Evolutionary conservation across 768 basidiomycete species (phyloP), one percentile per base, ranked within the genome.

Genomic region (Calocybe gangraenosa): DNA sequence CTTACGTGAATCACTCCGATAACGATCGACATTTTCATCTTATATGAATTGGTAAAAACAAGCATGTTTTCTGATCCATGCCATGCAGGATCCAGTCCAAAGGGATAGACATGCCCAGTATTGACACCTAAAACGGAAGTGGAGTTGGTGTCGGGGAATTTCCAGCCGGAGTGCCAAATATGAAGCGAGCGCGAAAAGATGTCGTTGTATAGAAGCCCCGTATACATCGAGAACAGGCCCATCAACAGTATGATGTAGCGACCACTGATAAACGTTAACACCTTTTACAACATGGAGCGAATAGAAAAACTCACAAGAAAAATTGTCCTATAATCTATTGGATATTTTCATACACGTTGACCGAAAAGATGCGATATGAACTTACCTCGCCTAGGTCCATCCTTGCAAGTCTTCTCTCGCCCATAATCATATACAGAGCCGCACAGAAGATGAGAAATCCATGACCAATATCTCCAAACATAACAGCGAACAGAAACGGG

Each of bases 401-500:
- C 59, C 83, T 88, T 3, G 76, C 82, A 59, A 92, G 74, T 58
- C 78, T 83, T 65, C 76, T 81, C 68, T 99, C 96, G n/a, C 77
- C 71, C 44, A 86, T 44, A 60, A 97, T 92, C 90, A 98, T 92
- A 47, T 78, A 82, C 1, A 84, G 46, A 2, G 91, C 95, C 14
- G 84, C 80, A 33, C 76, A 58, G 51, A 87, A 75, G 56, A 90
- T 87, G 58, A 98, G 82, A 49, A 80, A 70, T 22, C 92, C 96
- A 66, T 99, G 96, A 2, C 96, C 96, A 59, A 98, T 89, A 66
- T 99, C 96, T 58, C 96, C 96, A 61, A 99, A 99, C 96, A 99
- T 99, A 69, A 99, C 91, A 3, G 92, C 95, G 58, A 98, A 99
- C 54, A 99, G 67, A 81, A 99, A 98, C 0, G 96, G 96, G 81